phyloP scores from a whole-genome alignment of 2,329 filamentous ascomycete genomes.

The Byssothecium circinans region DNA sequence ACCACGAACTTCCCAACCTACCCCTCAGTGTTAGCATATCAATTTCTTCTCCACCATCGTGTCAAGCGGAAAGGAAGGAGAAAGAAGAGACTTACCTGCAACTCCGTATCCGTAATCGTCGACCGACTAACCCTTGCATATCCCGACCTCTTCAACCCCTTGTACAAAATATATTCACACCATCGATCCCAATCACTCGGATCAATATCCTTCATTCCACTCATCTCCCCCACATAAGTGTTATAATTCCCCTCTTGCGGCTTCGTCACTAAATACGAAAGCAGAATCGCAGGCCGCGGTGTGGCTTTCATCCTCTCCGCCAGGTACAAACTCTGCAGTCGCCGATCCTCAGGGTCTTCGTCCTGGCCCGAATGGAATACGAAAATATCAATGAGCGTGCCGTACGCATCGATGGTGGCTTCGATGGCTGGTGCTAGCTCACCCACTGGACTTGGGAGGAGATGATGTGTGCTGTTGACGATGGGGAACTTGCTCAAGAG shows the following conservation, averaged over 20 bases:
- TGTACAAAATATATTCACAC: slow-evolving; percentile 99
- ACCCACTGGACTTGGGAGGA: slow-evolving; percentile 89
- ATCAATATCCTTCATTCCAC: slow-evolving; percentile 95
- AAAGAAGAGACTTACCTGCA: slow-evolving; percentile 64
- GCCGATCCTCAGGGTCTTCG: slow-evolving; percentile 88
- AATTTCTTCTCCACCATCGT: background rate
- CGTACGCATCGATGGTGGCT: slow-evolving; percentile 93
- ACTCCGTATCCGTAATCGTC: slow-evolving; percentile 95
- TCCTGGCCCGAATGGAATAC: slow-evolving; percentile 99
- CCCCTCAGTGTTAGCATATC: slow-evolving; percentile 9
- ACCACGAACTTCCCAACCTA: slow-evolving; percentile 89
- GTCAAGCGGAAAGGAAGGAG: background rate
- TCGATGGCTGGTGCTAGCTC: slow-evolving; percentile 95
- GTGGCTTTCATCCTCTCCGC: slow-evolving; percentile 84
- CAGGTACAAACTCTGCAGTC: slow-evolving; percentile 84
- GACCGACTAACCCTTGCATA: slow-evolving; percentile 87
- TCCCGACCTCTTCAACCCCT: slow-evolving; percentile 78
- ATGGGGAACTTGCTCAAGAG: slow-evolving; percentile 97
- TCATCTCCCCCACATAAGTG: slow-evolving; percentile 82
- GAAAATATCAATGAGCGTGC: slow-evolving; percentile 85
- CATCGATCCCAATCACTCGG: slow-evolving; percentile 91
- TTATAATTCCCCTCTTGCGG: slow-evolving; percentile 95
- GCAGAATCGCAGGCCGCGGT: slow-evolving; percentile 76
- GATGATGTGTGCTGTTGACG: slow-evolving; percentile 92
- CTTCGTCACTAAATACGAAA: slow-evolving; percentile 90